Percentiles rank a stretch among this genome's conserved stretches.
Conservation (phyloP, 2,329 filamentous ascomycete species). For the Fusarium sp. region DNA sequence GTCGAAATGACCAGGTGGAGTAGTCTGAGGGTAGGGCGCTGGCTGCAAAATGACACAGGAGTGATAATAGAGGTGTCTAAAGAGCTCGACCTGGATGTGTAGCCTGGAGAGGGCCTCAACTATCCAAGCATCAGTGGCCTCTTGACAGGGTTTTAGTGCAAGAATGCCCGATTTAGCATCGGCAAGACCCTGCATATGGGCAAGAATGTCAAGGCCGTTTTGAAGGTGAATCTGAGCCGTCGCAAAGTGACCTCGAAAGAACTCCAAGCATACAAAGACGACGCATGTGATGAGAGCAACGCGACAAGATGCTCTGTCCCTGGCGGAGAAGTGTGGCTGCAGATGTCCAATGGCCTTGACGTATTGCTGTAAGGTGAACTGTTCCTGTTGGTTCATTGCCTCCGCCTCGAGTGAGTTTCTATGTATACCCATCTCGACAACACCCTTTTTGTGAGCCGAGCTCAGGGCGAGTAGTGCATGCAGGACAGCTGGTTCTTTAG, state of each 20-base stretch:
- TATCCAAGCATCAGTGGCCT: constrained; percentile 56
- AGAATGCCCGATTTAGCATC: constrained; percentile 43
- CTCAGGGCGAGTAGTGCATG: constrained; percentile 55
- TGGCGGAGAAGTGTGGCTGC: constrained; percentile 47
- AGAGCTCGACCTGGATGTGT: constrained; percentile 45
- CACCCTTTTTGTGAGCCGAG: constrained; percentile 47
- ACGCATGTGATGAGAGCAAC: constrained; percentile 51
- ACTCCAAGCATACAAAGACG: constrained; percentile 36
- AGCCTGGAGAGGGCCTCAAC: constrained; percentile 54
- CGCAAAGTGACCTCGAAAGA: constrained; percentile 34
- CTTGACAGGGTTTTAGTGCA: constrained; percentile 20
- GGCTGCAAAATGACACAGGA: constrained; percentile 22
- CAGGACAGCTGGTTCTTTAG: constrained; percentile 53
- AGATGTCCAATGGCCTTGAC: constrained; percentile 53
- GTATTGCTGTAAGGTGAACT: constrained; percentile 50
- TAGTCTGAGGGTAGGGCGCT: background rate
- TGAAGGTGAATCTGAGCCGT: constrained; percentile 34
- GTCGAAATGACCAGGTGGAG: constrained; percentile 3
- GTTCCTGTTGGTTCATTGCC: constrained; percentile 28
- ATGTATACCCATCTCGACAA: constrained; percentile 5
- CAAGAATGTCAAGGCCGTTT: constrained; percentile 44
- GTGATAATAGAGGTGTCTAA: constrained; percentile 34
- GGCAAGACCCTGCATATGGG: constrained; percentile 52
- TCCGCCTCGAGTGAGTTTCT: background rate
- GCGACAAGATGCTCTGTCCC: constrained; percentile 47